Evolutionary conservation across 495 filamentous ascomycete genomes (phyloP).

Genomic region (Pyrenula massariospora): DNA sequence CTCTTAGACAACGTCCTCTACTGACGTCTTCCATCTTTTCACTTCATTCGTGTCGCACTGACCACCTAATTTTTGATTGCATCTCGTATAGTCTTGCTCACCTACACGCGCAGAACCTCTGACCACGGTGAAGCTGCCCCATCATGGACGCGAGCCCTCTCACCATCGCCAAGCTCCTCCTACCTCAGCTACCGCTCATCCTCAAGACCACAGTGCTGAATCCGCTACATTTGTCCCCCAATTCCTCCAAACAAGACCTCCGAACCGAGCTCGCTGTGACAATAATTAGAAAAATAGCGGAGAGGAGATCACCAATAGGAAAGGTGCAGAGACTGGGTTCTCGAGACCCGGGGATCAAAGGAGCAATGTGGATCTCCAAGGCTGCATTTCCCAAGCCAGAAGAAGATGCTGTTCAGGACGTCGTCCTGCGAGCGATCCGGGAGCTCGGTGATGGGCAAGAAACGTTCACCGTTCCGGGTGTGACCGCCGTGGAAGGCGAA

Average conservation of each 20-base stretch:
- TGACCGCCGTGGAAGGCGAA: conserved; percentile 61
- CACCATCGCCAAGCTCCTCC: conserved; percentile 30
- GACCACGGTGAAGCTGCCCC: no score
- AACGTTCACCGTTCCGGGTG: conserved; percentile 38
- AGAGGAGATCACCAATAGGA: conserved; percentile 33
- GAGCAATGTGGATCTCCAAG: conserved; percentile 69
- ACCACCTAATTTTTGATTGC: no score
- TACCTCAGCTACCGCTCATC: conserved; percentile 55
- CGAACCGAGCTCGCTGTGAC: conserved; percentile 62
- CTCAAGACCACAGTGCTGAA: conserved; percentile 57
- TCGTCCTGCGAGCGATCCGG: conserved; percentile 52
- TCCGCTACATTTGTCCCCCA: conserved; percentile 50
- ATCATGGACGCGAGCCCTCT: conserved; percentile 11
- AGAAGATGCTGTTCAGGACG: conserved; percentile 30
- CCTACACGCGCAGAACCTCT: no score
- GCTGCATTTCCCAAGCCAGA: conserved; percentile 46
- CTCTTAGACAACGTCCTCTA: no score
- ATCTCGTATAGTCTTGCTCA: no score
- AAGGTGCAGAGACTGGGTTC: conserved; percentile 50
- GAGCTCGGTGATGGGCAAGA: conserved; percentile 34
- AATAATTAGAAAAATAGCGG: conserved; percentile 48
- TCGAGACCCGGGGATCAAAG: conserved; percentile 59
- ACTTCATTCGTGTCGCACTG: no score
- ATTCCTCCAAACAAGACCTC: conserved; percentile 65
- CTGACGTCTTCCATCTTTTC: no score